Conservation (phyloP, 306 rosid species). For the Cicer chorassanicum region DNA sequence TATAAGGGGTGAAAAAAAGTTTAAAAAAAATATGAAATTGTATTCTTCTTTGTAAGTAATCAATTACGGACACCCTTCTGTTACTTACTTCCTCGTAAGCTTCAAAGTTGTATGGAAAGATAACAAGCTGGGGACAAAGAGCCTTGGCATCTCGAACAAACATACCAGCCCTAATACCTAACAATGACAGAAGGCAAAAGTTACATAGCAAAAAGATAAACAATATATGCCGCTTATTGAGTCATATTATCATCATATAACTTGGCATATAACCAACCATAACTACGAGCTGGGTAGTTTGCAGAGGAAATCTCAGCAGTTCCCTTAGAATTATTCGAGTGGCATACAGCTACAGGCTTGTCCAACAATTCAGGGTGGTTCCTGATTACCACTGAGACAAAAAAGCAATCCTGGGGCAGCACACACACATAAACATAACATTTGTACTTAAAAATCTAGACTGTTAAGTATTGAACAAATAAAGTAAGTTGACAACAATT, state of each 20-base stretch:
- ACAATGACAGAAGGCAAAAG: conserved; percentile 33
- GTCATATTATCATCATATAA: conserved; percentile 32
- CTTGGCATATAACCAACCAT: conserved; percentile 61
- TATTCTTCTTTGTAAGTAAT: conserved; percentile 31
- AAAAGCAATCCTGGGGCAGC: conserved; percentile 87
- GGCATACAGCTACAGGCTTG: conserved; percentile 92
- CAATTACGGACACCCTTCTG: conserved; percentile 13
- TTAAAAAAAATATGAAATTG: background rate
- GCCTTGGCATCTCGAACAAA: conserved; percentile 91
- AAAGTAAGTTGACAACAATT: conserved; percentile 38
- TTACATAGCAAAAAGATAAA: conserved; percentile 35
- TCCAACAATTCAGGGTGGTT: conserved; percentile 66
- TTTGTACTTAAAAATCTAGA: conserved; percentile 39
- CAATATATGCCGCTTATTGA: conserved; percentile 24
- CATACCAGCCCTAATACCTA: conserved; percentile 92
- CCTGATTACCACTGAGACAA: conserved; percentile 87
- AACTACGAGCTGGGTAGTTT: conserved; percentile 92
- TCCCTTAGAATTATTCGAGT: conserved; percentile 87
- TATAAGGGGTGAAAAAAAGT: conserved; percentile 11
- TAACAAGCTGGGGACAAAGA: conserved; percentile 78
- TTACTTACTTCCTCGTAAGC: conserved; percentile 85
- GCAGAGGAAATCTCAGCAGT: conserved; percentile 98
- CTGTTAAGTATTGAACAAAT: conserved; percentile 39
- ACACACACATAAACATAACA: conserved; percentile 37
- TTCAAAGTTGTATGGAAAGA: conserved; percentile 86